Evolutionary conservation across 2,329 filamentous ascomycete genomes (phyloP), one percentile per base, ranked within the genome.

Genomic region (Emmonsia crescens): DNA sequence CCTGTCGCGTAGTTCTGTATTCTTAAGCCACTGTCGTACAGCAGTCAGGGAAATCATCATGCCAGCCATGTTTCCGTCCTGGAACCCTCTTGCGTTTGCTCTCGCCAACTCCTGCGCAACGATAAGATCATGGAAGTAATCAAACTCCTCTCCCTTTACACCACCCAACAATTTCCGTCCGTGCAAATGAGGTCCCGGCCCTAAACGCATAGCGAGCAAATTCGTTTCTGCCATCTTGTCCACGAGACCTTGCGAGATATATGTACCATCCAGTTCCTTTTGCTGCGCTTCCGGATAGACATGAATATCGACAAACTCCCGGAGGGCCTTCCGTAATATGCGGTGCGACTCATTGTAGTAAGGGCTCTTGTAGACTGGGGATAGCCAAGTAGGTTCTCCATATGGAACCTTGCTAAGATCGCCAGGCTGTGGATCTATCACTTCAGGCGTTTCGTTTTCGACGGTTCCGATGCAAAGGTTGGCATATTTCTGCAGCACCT

Each of bases 121-220:
- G 66, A 95, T 84, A 72, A 94, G 73, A 72, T 94, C 90, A 73
- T 94, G 89, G 75, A 95, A 89, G 75, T 91, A 92, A 73, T 95
- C 89, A 68, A 92, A 95, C 64, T 92, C 87, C 73, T 91, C 85
- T 58, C 88, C 88, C 70, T 89, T 83, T 60, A 80, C 87, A 63
- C 81, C 82, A 63, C 81, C 82, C 60, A 93, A 75, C 46, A 95
- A 75, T 19, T 82, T 79, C 40, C 87, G 82, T 24, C 88, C 88
- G 69, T 91, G 84, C 59, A 95, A 76, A 74, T 95, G 90, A 76
- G 89, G 89, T 14, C 90, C 91, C 0, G 91, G 91, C 0, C 90
- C 90, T 55, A 95, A 76, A 16, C 89, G 85, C 89, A 94, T 93
- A 68, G 89, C 89, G 54, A 94, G 76, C 51, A 95, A 78, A 63